Percentiles rank a stretch among this genome's conserved stretches.
Conservation (phyloP, 2,329 filamentous ascomycete species). For the Dactylonectria estremocensis region DNA sequence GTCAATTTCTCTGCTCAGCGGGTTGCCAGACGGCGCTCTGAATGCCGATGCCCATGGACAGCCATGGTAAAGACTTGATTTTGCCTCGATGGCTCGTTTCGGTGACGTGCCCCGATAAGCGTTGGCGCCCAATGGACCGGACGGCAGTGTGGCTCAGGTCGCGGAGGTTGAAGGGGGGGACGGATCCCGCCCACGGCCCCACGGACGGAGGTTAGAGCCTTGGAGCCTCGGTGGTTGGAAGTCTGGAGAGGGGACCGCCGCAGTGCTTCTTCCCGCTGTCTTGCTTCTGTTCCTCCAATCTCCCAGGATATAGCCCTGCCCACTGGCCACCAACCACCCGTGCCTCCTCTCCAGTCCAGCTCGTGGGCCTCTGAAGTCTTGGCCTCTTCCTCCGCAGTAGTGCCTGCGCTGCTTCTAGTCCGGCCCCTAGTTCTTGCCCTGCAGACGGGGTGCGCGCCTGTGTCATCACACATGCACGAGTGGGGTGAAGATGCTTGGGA, state of each 20-base stretch:
- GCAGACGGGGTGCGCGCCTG: conserved; percentile 16
- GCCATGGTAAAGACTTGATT: neutral
- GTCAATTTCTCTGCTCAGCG: conserved; percentile 9
- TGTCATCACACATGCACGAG: conserved; percentile 19
- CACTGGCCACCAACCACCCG: conserved; percentile 14
- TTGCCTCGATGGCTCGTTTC: conserved; percentile 2
- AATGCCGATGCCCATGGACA: conserved; percentile 12
- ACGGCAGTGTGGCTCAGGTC: conserved; percentile 22
- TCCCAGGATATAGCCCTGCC: conserved; percentile 42
- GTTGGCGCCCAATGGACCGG: conserved; percentile 12
- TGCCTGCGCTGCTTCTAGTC: neutral
- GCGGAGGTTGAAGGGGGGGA: conserved; percentile 25
- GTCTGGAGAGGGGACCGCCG: neutral
- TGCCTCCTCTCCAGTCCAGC: conserved; percentile 11
- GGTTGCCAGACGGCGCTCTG: conserved; percentile 5
- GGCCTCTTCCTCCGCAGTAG: neutral
- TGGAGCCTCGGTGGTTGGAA: no score
- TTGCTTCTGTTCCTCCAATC: conserved; percentile 32
- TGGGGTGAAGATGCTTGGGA: conserved; percentile 12
- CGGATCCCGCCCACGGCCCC: conserved; percentile 24
- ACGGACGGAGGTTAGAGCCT: conserved; percentile 21
- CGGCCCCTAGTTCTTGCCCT: conserved; percentile 10
- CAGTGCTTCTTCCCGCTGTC: conserved; percentile 23
- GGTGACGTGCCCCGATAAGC: conserved; percentile 15
- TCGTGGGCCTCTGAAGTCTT: neutral